Percentiles rank a stretch among this genome's conserved stretches.
Evolutionary conservation across 257 asterid species (phyloP).

Genomic region (Knoxia roxburghii): DNA sequence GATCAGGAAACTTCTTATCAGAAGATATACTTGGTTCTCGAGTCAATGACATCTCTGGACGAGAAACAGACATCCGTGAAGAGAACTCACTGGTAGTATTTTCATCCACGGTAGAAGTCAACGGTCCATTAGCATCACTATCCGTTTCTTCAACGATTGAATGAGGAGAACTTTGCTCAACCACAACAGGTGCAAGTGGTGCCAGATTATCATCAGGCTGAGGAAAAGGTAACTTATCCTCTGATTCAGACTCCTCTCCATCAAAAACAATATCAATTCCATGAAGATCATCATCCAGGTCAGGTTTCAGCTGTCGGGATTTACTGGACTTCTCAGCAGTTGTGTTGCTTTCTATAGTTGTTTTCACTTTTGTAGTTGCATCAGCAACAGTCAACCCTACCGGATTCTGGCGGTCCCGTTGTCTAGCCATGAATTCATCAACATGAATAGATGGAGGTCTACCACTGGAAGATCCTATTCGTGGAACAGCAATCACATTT

Average conservation of each 20-base stretch:
- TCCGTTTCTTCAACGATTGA: conserved; percentile 87
- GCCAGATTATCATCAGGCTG: conserved; percentile 74
- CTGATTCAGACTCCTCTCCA: conserved; percentile 87
- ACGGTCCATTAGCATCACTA: conserved; percentile 59
- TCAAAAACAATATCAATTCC: conserved; percentile 95
- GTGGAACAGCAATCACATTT: conserved; percentile 72
- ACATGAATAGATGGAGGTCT: conserved; percentile 94
- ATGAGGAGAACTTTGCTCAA: conserved; percentile 65
- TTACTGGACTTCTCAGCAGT: conserved; percentile 55
- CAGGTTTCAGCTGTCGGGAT: conserved; percentile 59
- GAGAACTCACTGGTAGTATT: conserved; percentile 65
- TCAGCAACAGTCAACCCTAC: conserved; percentile 41
- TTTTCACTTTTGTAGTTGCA: conserved; percentile 43
- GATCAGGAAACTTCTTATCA: conserved; percentile 60
- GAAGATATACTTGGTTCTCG: conserved; percentile 77
- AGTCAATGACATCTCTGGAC: conserved; percentile 45
- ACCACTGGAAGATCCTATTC: conserved; percentile 76
- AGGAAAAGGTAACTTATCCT: conserved; percentile 81
- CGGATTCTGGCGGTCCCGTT: conserved; percentile 74
- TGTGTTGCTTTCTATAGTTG: conserved; percentile 40
- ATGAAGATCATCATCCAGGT: conserved; percentile 92
- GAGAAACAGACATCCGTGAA: conserved; percentile 74
- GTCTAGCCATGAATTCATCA: conserved; percentile 96
- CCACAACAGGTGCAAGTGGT: conserved; percentile 46
- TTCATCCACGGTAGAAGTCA: conserved; percentile 56